phyloP scores from a whole-genome alignment of 2,329 filamentous ascomycete genomes.

The Hymenoscyphus repandus region DNA sequence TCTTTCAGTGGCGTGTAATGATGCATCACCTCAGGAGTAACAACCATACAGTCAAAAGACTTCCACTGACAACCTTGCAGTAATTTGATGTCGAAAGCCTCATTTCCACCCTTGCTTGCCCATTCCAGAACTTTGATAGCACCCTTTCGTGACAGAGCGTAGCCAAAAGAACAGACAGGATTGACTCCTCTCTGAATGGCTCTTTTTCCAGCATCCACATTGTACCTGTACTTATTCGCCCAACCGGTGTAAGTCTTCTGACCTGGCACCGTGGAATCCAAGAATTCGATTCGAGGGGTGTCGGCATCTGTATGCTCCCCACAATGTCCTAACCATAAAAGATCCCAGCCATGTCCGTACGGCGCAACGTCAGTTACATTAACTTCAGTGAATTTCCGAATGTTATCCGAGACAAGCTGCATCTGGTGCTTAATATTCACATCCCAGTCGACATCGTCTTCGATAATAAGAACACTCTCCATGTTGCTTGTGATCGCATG shows the following conservation, averaged over 20 bases:
- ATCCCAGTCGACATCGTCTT: slow-evolving; percentile 43
- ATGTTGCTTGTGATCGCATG: slow-evolving; percentile 1
- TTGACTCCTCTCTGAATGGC: slow-evolving; percentile 1
- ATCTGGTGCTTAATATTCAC: slow-evolving; percentile 22
- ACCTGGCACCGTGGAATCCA: slow-evolving; percentile 26
- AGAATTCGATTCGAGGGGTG: neutral
- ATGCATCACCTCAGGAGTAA: slow-evolving; percentile 3
- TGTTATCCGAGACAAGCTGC: slow-evolving; percentile 22
- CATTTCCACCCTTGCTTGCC: slow-evolving; percentile 1
- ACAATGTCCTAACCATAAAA: slow-evolving; percentile 36
- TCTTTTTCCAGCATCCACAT: neutral
- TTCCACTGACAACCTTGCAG: slow-evolving; percentile 1
- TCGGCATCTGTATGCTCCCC: slow-evolving; percentile 24
- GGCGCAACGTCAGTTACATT: slow-evolving; percentile 17
- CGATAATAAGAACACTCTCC: slow-evolving; percentile 36
- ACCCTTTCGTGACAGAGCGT: neutral
- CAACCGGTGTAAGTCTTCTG: slow-evolving; percentile 12
- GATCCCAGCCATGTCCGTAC: slow-evolving; percentile 35
- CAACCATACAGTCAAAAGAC: neutral
- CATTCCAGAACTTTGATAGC: slow-evolving; percentile 1
- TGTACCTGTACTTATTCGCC: slow-evolving; percentile 4
- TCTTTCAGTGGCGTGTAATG: slow-evolving; percentile 2
- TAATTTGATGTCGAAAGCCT: slow-evolving; percentile 1
- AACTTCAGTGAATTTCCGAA: slow-evolving; percentile 2
- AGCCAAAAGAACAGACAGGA: slow-evolving; percentile 2